Base-by-base conservation (phyloP, 192 early-diverging fungal species). In the Hyaloraphidium curvatum region DNA sequence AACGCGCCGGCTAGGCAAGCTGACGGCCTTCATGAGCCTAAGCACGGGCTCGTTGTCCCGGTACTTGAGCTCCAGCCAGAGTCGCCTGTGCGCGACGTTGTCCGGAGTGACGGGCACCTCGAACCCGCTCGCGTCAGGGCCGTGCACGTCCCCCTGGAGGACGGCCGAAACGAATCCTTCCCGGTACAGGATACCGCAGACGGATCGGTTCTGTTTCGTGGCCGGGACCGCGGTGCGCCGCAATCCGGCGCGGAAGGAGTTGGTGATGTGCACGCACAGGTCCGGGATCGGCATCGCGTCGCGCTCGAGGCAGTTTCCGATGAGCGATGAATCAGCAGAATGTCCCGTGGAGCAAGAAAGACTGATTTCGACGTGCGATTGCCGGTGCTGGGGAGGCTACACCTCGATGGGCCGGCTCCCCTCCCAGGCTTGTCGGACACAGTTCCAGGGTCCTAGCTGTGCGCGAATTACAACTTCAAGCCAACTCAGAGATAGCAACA, bases 61-160 rank as follows among this genome's bases (percentile, higher is more conserved):
- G 78, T 93, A 97, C 70, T 97, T 97, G 50, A 97, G 77, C 41
- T 83, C 75, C 29, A 97, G 75, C 93, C 93, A 97, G 28, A 97
- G 62, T 19, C 86, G 75, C 26, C 87, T 80, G 23, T 76, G 78
- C 3, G 91, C 82, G 27, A 90, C 64, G 55, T 89, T 89, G 56
- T 79, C 76, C 31, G 83, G 78, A 2, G 85, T 87, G 31, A 83
- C 80, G 21, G 82, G 75, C 2, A 82, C 79, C 58, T 68, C 82
- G 25, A 22, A 25, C 9, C 43, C 43, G 7, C 14, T 25, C 14
- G 14, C 25, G 14, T 58, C 58, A 19, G 89, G 89, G 14, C 79
- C 79, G 27, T 75, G 43, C 56, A 80, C 75, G 52, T 87, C 83
- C 30, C 93, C 93, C 22, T 79, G 71, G 26, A 66, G 68, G 28